Evolutionary conservation across 768 basidiomycete species (phyloP).

Genomic region (Naganishia kalamii): DNA sequence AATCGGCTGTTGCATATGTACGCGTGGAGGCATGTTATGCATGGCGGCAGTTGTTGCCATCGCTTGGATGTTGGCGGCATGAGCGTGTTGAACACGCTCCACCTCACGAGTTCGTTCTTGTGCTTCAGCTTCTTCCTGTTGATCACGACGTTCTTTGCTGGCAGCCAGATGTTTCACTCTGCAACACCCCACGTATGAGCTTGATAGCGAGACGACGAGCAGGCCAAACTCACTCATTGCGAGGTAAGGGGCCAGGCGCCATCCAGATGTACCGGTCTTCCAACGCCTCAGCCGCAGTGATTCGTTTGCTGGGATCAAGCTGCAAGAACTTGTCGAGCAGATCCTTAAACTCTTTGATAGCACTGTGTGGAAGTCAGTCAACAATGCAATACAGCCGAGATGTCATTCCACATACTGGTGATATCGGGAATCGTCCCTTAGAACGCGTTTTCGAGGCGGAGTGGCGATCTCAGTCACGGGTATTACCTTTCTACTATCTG

Average conservation of each 20-base stretch:
- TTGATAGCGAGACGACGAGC: not conserved
- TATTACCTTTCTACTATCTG: constrained; percentile 2
- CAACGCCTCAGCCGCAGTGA: constrained; percentile 16
- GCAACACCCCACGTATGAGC: too few relatives aligned
- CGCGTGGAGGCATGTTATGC: not conserved
- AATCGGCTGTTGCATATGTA: not conserved
- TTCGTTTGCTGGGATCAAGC: constrained; percentile 18
- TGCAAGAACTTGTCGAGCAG: constrained; percentile 17
- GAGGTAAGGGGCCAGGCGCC: constrained; percentile 1
- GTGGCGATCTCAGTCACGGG: constrained; percentile 15
- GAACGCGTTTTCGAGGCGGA: not conserved
- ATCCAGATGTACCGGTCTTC: constrained; percentile 20
- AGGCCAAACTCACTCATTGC: not conserved
- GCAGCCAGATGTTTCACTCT: constrained; percentile 1
- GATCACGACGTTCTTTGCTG: constrained; percentile 14
- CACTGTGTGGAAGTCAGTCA: not conserved
- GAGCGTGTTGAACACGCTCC: constrained; percentile 6
- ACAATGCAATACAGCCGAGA: not conserved
- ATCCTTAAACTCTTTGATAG: not conserved
- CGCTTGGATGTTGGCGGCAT: constrained; percentile 1
- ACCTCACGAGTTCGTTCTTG: not conserved
- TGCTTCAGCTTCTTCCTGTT: constrained; percentile 12
- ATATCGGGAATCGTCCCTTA: not conserved
- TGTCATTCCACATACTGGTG: not conserved
- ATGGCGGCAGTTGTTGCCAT: not conserved